These are phyloP conservation scores for Mercurialis annua DNA, from an alignment of 345 rosid genomes.

Conservation along the genomic window DNA sequence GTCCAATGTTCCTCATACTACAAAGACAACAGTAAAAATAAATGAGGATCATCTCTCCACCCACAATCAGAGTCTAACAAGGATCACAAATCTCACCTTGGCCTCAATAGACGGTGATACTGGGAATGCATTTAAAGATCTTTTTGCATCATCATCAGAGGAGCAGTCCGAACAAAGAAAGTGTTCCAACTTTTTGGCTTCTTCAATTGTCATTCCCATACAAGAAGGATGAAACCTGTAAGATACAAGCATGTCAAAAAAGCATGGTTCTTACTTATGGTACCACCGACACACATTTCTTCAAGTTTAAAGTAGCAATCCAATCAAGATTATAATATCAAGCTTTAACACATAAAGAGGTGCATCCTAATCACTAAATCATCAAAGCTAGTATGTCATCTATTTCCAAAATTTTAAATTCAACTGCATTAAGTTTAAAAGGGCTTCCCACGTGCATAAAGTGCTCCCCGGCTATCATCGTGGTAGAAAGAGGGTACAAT, in stretches of 20 bases:
- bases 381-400: background rate
- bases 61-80: background rate
- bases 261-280: background rate
- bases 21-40: background rate
- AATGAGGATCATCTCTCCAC: background rate
- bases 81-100: constrained; percentile 40
- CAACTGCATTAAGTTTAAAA: background rate
- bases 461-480: too few relatives aligned
- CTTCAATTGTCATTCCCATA: constrained; percentile 77
- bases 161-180: constrained; percentile 72
- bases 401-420: background rate
- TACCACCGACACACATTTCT: background rate
- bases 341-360: too few relatives aligned
- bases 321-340: background rate
- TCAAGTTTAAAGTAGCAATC: constrained; percentile 3
- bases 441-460: too few relatives aligned
- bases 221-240: constrained; percentile 87
- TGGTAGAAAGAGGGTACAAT: too few relatives aligned
- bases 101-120: constrained; percentile 52
- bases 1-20: background rate
- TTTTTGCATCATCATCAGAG: constrained; percentile 57
- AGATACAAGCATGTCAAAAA: constrained; percentile 13
- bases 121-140: constrained; percentile 44
- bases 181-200: constrained; percentile 74
- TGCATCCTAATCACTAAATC: background rate